A percentile compares a stretch with the other conserved stretches of the same genome.
Evolutionary conservation across 768 basidiomycete species (phyloP).

Genomic region (Hydnomerulius pinastri): DNA sequence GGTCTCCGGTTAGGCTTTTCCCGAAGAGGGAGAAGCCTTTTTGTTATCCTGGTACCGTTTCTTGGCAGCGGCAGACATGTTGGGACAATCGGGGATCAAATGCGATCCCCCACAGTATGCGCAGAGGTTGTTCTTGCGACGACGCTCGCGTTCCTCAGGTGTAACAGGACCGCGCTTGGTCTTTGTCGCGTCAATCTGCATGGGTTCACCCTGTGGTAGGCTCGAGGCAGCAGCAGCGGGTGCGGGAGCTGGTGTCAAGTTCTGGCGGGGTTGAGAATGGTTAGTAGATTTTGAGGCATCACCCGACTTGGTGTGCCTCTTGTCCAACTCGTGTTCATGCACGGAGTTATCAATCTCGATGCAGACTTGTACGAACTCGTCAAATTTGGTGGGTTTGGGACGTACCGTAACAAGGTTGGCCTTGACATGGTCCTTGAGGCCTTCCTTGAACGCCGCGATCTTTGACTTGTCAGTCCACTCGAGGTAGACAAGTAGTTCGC

Average conservation of each 20-base stretch:
- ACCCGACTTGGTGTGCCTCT: background rate
- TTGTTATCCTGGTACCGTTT: no score
- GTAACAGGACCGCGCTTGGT: conserved; percentile 28
- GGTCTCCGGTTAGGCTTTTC: conserved; percentile 29
- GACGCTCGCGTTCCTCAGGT: conserved; percentile 25
- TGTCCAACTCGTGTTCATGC: background rate
- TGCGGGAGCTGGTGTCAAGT: background rate
- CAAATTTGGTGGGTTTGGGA: background rate
- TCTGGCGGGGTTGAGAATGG: background rate
- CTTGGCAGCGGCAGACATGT: conserved; percentile 20
- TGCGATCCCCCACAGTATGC: conserved; percentile 39
- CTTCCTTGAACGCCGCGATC: conserved; percentile 32
- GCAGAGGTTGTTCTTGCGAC: no score
- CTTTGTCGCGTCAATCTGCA: conserved; percentile 32
- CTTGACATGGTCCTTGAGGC: conserved; percentile 32
- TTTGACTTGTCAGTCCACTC: conserved; percentile 34
- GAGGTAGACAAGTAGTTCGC: conserved; percentile 27
- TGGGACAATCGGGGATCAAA: conserved; percentile 27
- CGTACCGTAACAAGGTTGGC: conserved; percentile 10
- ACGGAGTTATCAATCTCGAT: background rate
- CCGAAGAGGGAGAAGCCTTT: conserved; percentile 2
- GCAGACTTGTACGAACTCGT: background rate
- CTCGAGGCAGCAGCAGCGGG: background rate
- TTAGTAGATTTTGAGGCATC: background rate
- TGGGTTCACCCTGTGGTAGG: conserved; percentile 20